A percentile compares a stretch with the other conserved stretches of the same genome.
These are phyloP conservation scores for Picea glauca DNA, from an alignment of 75 land plant species.

Conservation along the genomic window DNA sequence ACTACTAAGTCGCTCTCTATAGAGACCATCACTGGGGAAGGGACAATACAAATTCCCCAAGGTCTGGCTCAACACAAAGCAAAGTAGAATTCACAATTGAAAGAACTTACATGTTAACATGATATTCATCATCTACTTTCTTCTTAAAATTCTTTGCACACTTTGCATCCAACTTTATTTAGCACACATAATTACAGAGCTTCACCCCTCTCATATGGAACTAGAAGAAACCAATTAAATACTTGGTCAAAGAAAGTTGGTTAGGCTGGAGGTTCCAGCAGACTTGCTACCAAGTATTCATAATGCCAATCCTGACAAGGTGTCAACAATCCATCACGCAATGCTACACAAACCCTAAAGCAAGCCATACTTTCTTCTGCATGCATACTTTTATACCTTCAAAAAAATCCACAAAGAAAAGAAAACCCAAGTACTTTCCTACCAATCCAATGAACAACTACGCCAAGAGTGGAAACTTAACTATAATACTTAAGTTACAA, in stretches of 20 bases:
- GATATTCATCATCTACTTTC: constrained; percentile 89
- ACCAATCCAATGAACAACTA: neutral
- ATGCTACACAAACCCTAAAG: neutral
- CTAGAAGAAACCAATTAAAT: constrained; percentile 19
- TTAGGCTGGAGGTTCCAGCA: neutral
- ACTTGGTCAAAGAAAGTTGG: neutral
- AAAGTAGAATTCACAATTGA: neutral
- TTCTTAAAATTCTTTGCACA: constrained; percentile 69
- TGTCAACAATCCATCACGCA: neutral
- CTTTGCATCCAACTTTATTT: constrained; percentile 37
- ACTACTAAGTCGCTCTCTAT: no score
- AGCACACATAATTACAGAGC: constrained; percentile 66
- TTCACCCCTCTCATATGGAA: constrained; percentile 80
- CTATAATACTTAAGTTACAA: constrained; percentile 31
- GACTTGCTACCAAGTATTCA: neutral
- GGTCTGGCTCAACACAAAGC: neutral
- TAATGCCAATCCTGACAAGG: neutral
- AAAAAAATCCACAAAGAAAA: neutral
- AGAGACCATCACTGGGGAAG: no score
- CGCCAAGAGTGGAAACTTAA: neutral
- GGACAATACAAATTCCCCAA: no score
- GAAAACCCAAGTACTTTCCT: neutral
- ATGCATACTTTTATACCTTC: neutral
- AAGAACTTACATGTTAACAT: constrained; percentile 74
- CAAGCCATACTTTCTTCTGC: neutral